Conservation (phyloP, 2,329 filamentous ascomycete species). For the Ophiostoma sp. region DNA sequence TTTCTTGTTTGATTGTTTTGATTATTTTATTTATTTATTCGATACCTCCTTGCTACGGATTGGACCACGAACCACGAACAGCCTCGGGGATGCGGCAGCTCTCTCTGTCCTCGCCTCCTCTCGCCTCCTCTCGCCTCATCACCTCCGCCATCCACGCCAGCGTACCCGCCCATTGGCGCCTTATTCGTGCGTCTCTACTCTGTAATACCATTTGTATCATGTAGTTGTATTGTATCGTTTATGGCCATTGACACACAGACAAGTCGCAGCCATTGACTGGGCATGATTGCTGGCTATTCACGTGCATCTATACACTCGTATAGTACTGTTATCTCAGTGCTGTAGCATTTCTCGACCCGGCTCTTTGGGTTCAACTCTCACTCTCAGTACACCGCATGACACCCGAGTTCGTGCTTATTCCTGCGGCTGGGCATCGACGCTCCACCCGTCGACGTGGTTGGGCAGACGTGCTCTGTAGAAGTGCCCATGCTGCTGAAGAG, state of each 20-base stretch:
- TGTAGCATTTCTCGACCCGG: neutral
- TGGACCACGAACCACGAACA: neutral
- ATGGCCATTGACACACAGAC: neutral
- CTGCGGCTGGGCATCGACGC: conserved; percentile 11
- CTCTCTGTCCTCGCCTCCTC: neutral
- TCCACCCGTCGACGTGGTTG: conserved; percentile 15
- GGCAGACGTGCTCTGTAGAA: neutral
- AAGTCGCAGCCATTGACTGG: neutral
- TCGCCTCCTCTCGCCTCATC: neutral
- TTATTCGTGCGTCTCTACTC: neutral
- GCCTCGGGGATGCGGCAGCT: neutral
- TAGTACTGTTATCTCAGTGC: neutral
- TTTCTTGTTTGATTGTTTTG: neutral
- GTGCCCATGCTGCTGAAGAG: neutral
- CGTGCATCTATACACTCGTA: neutral
- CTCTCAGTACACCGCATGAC: neutral
- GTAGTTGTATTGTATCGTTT: neutral
- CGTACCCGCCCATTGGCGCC: neutral
- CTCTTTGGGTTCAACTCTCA: neutral
- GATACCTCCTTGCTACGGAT: neutral
- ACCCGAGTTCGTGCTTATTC: neutral
- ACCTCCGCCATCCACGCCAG: neutral
- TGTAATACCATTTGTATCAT: neutral
- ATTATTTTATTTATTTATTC: neutral
- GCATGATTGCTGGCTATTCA: neutral